These are phyloP conservation scores for Syzygium aqueum DNA, from an alignment of 345 rosid genomes.

Conservation along the genomic window DNA sequence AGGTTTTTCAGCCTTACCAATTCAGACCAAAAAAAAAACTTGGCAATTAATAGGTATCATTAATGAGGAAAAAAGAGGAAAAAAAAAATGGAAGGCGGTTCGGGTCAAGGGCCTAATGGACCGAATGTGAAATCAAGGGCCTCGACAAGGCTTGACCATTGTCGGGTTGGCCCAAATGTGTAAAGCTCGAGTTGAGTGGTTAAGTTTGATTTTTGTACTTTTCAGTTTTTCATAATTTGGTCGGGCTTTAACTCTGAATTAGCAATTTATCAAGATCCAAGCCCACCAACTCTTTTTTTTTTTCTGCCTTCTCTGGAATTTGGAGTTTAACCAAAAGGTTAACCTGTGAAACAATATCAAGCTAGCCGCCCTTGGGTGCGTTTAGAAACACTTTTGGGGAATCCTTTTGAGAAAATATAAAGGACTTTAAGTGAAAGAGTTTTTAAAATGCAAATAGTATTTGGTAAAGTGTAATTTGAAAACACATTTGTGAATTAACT, in stretches of 20 bases:
- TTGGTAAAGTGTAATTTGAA: too few species aligned
- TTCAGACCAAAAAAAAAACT: too few species aligned
- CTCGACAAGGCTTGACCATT: background rate
- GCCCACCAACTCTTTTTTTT: background rate
- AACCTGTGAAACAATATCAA: background rate
- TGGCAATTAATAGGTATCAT: background rate
- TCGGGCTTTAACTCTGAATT: background rate
- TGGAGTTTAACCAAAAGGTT: background rate
- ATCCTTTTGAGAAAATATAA: too few species aligned
- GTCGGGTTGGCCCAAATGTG: background rate
- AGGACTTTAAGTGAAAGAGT: too few species aligned
- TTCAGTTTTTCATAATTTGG: background rate
- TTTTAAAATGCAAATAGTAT: too few species aligned
- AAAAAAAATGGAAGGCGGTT: background rate
- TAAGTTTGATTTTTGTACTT: background rate
- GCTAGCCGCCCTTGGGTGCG: too few species aligned
- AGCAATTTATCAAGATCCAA: background rate
- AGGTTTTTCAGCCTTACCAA: background rate
- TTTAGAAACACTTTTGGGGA: too few species aligned
- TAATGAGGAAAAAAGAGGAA: background rate
- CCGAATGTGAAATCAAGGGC: too few species aligned
- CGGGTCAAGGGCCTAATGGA: background rate
- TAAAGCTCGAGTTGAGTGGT: background rate
- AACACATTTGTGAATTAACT: too few species aligned
- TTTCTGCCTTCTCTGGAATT: background rate